phyloP scores from a whole-genome alignment of 768 basidiomycete genomes.

The Suillus brevipes region DNA sequence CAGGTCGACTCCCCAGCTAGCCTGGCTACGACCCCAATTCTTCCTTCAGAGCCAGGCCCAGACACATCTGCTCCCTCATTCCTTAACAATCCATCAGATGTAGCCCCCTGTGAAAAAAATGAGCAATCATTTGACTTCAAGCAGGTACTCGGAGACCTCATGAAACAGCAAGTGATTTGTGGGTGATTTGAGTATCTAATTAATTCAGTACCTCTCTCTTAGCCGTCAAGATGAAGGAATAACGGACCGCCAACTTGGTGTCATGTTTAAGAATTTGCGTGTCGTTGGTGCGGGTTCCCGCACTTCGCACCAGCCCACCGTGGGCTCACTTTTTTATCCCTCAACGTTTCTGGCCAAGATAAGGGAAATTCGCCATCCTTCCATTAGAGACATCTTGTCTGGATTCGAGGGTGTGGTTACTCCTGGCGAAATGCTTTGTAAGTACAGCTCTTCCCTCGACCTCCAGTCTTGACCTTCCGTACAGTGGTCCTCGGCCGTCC shows the following conservation, averaged over 20 bases:
- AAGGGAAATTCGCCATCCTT: slow-evolving; percentile 55
- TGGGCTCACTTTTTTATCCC: slow-evolving; percentile 65
- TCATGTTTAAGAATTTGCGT: slow-evolving; percentile 57
- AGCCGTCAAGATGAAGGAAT: slow-evolving; percentile 53
- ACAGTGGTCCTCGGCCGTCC: slow-evolving; percentile 84
- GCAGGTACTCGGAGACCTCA: slow-evolving; percentile 21
- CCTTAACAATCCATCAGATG: not conserved
- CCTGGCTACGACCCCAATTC: not conserved
- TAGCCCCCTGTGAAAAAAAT: not conserved
- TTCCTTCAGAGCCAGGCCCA: not conserved
- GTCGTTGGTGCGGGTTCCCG: slow-evolving; percentile 61
- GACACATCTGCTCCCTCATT: not conserved
- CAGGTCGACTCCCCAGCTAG: not conserved
- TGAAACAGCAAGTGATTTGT: slow-evolving; percentile 21
- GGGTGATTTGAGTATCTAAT: too few relatives aligned
- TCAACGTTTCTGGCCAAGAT: slow-evolving; percentile 44
- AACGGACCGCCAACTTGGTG: slow-evolving; percentile 56
- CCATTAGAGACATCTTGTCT: slow-evolving; percentile 52
- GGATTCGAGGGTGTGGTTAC: slow-evolving; percentile 57
- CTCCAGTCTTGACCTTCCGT: not conserved
- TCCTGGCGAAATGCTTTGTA: slow-evolving; percentile 73
- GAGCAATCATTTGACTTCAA: slow-evolving; percentile 33
- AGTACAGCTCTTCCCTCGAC: slow-evolving; percentile 27
- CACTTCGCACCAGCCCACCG: slow-evolving; percentile 54
- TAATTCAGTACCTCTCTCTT: too few relatives aligned